Percentiles rank a stretch among this genome's conserved stretches.
Conservation (phyloP, 2,329 filamentous ascomycete species). For the Helotiales sp. region DNA sequence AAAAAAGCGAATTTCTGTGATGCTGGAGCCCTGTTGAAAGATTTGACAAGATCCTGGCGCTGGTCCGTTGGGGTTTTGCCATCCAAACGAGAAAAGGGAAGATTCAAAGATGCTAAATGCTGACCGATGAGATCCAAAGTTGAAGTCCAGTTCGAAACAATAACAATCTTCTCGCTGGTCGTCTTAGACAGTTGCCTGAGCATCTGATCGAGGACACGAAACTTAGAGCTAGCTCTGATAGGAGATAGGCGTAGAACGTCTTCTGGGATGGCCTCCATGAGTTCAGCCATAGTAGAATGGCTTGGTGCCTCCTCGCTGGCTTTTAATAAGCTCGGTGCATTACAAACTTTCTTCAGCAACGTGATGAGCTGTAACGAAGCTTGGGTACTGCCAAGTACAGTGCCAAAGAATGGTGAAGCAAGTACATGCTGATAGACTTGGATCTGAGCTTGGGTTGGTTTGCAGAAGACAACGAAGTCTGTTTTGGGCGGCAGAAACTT, state of each 20-base stretch:
- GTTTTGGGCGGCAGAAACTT: constrained; percentile 88
- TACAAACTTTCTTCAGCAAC: constrained; percentile 73
- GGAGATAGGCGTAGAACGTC: constrained; percentile 53
- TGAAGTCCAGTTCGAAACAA: constrained; percentile 76
- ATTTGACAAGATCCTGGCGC: constrained; percentile 67
- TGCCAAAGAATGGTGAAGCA: constrained; percentile 62
- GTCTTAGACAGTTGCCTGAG: constrained; percentile 59
- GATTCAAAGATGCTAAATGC: constrained; percentile 58
- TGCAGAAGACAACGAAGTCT: constrained; percentile 93
- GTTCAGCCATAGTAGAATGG: constrained; percentile 38
- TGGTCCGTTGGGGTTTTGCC: constrained; percentile 64
- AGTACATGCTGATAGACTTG: constrained; percentile 76
- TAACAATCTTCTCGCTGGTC: constrained; percentile 69
- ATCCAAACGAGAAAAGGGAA: constrained; percentile 67
- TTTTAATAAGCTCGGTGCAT: constrained; percentile 64
- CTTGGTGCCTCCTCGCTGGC: constrained; percentile 38
- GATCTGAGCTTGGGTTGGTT: constrained; percentile 84
- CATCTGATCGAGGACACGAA: constrained; percentile 66
- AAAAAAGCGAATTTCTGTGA: constrained; percentile 66
- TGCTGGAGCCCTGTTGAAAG: constrained; percentile 62
- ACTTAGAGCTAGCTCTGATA: constrained; percentile 61
- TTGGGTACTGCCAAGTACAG: constrained; percentile 60
- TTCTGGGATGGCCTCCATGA: constrained; percentile 54
- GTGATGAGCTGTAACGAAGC: constrained; percentile 68
- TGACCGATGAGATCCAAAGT: constrained; percentile 67